Conservation (phyloP, 129 eudicot species). For the Cynara cardunculus region DNA sequence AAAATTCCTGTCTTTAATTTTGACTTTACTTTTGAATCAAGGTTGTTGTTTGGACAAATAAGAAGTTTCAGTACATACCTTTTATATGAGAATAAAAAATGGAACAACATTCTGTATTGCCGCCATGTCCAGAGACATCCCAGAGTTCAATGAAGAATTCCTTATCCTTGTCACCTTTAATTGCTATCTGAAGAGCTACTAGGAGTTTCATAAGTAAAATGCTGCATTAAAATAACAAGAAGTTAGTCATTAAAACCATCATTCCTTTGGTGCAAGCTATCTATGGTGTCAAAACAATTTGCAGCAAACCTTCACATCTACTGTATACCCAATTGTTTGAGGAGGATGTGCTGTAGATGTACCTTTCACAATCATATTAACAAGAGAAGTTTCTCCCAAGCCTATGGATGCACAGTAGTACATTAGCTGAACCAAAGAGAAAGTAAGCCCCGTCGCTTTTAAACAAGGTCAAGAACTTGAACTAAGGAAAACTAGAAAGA, state of each 20-base stretch:
- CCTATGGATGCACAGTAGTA: constrained; percentile 37
- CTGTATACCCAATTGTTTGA: constrained; percentile 90
- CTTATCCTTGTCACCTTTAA: constrained; percentile 71
- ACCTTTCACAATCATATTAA: constrained; percentile 81
- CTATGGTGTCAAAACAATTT: neutral
- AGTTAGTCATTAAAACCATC: neutral
- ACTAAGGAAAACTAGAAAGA: neutral
- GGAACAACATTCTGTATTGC: constrained; percentile 90
- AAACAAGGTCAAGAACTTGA: neutral
- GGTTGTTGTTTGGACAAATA: neutral
- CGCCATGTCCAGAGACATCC: constrained; percentile 97
- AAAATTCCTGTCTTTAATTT: neutral
- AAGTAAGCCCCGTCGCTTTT: neutral
- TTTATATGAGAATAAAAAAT: constrained; percentile 95
- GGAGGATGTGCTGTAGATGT: constrained; percentile 62
- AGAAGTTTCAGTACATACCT: constrained; percentile 41
- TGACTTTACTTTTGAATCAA: neutral
- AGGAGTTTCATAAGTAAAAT: constrained; percentile 70
- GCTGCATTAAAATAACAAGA: constrained; percentile 41
- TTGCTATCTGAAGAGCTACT: constrained; percentile 73
- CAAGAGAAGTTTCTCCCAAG: constrained; percentile 96
- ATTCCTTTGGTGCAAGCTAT: neutral
- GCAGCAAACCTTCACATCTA: constrained; percentile 65
- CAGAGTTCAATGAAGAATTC: constrained; percentile 95
- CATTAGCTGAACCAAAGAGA: neutral